phyloP scores from a whole-genome alignment of 805 yeast genomes.

The Wickerhamiella parazyma region DNA sequence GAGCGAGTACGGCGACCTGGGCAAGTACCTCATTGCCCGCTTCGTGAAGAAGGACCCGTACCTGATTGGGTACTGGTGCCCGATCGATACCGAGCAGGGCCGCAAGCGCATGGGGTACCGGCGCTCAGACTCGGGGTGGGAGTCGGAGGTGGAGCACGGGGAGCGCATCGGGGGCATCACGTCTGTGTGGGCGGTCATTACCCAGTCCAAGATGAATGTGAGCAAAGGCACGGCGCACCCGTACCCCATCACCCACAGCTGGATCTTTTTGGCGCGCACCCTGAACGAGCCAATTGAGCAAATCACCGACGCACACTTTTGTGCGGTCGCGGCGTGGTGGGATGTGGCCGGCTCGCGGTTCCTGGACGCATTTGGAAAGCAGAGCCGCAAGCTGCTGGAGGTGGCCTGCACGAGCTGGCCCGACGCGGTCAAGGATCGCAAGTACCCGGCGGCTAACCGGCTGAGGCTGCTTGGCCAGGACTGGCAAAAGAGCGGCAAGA shows the following conservation, averaged over 20 bases:
- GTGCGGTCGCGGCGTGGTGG: constrained; percentile 79
- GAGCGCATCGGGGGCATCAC: constrained; percentile 82
- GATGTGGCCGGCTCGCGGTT: constrained; percentile 60
- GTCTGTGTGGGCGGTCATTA: constrained; percentile 64
- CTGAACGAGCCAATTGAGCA: constrained; percentile 41
- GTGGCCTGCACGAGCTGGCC: constrained; percentile 42
- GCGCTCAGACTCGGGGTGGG: constrained; percentile 32
- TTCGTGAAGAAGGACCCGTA: constrained; percentile 85
- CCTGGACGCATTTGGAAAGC: constrained; percentile 45
- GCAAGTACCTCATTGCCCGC: constrained; percentile 55
- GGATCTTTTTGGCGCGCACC: constrained; percentile 64
- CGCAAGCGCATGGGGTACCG: constrained; percentile 81
- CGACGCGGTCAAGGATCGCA: constrained; percentile 33
- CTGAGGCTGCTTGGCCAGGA: constrained; percentile 69
- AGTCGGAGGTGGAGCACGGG: constrained; percentile 52
- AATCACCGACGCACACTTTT: constrained; percentile 55
- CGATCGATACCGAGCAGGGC: constrained; percentile 70
- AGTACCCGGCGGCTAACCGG: constrained; percentile 67
- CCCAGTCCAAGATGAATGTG: constrained; percentile 33
- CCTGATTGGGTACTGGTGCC: constrained; percentile 67
- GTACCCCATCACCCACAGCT: constrained; percentile 40
- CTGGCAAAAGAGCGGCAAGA: constrained; percentile 38
- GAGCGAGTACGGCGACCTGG: constrained; percentile 36
- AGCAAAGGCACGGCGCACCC: constrained; percentile 31
- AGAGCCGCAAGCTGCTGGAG: constrained; percentile 49